phyloP scores from a whole-genome alignment of 2,329 filamentous ascomycete species.

The Amauroascus verrucosus region DNA sequence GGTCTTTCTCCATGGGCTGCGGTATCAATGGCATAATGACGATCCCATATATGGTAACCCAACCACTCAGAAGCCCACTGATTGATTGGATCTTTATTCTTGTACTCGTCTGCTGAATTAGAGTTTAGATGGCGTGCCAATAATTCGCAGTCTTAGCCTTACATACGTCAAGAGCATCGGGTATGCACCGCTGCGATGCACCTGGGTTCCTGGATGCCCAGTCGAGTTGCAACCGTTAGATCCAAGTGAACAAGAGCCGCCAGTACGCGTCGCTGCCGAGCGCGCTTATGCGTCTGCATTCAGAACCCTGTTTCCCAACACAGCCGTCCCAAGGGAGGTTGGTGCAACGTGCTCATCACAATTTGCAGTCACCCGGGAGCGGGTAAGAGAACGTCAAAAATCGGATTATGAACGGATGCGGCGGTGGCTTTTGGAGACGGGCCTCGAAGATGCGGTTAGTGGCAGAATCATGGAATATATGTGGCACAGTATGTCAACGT shows the following conservation, averaged over 20 bases:
- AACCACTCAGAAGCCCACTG: background rate
- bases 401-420: conserved; percentile 42
- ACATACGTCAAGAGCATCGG: conserved; percentile 41
- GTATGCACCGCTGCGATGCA: conserved; percentile 47
- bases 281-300: conserved; percentile 43
- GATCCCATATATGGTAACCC: conserved; percentile 40
- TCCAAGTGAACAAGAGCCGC: conserved; percentile 34
- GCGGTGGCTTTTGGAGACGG: conserved; percentile 41
- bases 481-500: conserved; percentile 47
- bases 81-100: background rate
- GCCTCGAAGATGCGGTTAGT: conserved; percentile 40
- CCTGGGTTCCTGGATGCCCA: conserved; percentile 45
- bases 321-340: conserved; percentile 34
- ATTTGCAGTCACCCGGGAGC: conserved; percentile 43
- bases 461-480: conserved; percentile 49
- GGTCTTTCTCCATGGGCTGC: conserved; percentile 34
- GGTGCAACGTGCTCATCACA: conserved; percentile 48
- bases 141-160: conserved; percentile 42
- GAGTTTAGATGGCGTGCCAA: conserved; percentile 37
- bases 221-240: conserved; percentile 35
- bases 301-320: conserved; percentile 38
- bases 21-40: conserved; percentile 43
- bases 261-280: conserved; percentile 39
- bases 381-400: conserved; percentile 37
- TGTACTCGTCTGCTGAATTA: background rate